phyloP scores from a whole-genome alignment of 2,329 filamentous ascomycete species.

The Calonectria pseudoreteaudii region DNA sequence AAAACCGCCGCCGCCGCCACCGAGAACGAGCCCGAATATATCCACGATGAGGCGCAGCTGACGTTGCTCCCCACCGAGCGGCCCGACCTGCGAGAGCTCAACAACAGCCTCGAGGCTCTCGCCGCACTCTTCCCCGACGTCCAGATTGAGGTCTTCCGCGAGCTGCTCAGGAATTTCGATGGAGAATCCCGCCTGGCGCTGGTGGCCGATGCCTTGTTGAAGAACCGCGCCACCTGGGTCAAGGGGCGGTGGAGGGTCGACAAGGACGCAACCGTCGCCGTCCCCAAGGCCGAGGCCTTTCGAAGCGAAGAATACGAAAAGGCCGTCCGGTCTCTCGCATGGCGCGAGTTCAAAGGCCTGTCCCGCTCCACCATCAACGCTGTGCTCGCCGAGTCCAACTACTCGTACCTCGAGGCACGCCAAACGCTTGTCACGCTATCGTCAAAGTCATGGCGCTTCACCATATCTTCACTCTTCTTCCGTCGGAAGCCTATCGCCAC shows the following conservation, averaged over 20 bases:
- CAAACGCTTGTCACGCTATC: conserved; percentile 76
- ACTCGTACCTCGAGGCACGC: conserved; percentile 79
- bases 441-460: conserved; percentile 81
- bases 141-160: conserved; percentile 84
- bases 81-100: conserved; percentile 76
- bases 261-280: conserved; percentile 48
- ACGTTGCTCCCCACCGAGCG: conserved; percentile 61
- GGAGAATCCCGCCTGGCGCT: conserved; percentile 82
- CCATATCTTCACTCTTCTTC: conserved; percentile 77
- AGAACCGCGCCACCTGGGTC: conserved; percentile 76
- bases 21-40: conserved; percentile 57
- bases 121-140: conserved; percentile 82
- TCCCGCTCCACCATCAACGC: conserved; percentile 80
- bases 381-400: conserved; percentile 84
- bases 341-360: conserved; percentile 81
- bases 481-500: conserved; percentile 69
- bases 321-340: conserved; percentile 75
- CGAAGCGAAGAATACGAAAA: conserved; percentile 74
- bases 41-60: conserved; percentile 68
- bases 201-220: conserved; percentile 81
- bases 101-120: conserved; percentile 75
- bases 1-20: conserved; percentile 43
- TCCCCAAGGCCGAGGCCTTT: conserved; percentile 75
- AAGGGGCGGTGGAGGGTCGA: conserved; percentile 73
- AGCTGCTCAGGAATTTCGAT: conserved; percentile 81